These are phyloP conservation scores for Cryptosporidium tyzzeri DNA, from an alignment of 169 alveolate genomes.

Conservation along the genomic window DNA sequence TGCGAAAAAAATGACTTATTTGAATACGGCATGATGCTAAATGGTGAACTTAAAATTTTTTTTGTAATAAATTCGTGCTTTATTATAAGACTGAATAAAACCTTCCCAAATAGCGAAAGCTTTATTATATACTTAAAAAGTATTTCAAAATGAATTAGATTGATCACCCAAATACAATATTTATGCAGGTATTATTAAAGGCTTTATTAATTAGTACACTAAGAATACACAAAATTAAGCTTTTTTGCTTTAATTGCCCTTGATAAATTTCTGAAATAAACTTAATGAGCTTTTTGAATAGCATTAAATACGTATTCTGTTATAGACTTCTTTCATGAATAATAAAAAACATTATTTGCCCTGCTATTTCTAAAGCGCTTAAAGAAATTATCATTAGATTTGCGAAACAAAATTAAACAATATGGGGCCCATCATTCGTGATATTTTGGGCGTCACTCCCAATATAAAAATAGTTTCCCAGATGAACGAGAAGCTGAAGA, in stretches of 20 bases:
- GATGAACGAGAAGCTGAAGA: constrained; percentile 45
- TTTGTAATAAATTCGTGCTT: background rate
- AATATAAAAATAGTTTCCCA: constrained; percentile 65
- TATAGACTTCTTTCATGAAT: no score
- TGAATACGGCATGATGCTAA: background rate
- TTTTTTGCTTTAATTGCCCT: no score
- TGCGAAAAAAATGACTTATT: constrained; percentile 17
- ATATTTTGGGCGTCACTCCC: constrained; percentile 59
- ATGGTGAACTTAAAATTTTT: background rate
- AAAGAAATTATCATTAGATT: background rate
- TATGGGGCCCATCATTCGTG: constrained; percentile 39
- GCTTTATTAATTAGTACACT: background rate
- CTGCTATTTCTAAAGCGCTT: background rate
- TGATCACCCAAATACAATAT: background rate
- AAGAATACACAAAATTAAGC: background rate
- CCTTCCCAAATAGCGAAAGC: background rate
- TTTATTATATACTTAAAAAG: no score
- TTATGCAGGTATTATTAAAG: no score
- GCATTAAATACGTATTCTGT: no score
- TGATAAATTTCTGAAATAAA: background rate
- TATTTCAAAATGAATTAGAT: background rate
- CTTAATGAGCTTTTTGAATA: background rate
- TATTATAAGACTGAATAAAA: background rate
- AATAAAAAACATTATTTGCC: background rate
- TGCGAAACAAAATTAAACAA: constrained; percentile 2